Evolutionary conservation across 1,284 basidiomycete species (phyloP), one percentile per base, ranked within the genome.

Genomic region (Limonomyces culmigenus): DNA sequence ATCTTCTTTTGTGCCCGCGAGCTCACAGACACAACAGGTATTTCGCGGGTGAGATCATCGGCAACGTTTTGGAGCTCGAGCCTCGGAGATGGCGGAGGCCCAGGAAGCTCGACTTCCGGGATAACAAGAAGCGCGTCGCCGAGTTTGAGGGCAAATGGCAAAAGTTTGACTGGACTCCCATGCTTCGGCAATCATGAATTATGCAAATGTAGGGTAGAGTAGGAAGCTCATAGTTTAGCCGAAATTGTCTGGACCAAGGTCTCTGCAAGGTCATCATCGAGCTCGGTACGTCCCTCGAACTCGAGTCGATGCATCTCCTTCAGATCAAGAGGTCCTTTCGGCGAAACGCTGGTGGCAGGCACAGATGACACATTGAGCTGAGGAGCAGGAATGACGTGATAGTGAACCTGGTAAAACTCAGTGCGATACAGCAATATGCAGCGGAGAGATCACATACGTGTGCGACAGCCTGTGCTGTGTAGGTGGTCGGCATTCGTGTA

Each of bases 21-120:
- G 49, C 23, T 45, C 31, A 5, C 33, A 18, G 36, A 29, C 19
- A 16, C 1, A 34, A 25, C 43, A 92, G 88, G 41, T 93, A 84
- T 52, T 98, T 99, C 54, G 93, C 91, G 0, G 78, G 73, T 4
- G 93, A 98, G 54, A 91, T 98, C 45, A 77, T 99, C 41, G 91
- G 93, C 1, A 92, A 87, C 46, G 54, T 96, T 33, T 59, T 98
- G 35, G 88, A 89, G 10, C 50, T 95, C 30, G 89, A 93, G 51
- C 78, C 88, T n/a, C 64, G 84, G 38, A 63, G 66, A 45, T 97
- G 92, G 91, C 63, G 81, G 37, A 69, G 74, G 44, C 91, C 93
- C 1, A 68, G 70, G 44, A 65, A 67, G 42, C 58, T 91, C 36
- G 87, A 92, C 50, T 65, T 67, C 34, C 60, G 65, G 38, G 61